Evolutionary conservation across 2,329 filamentous ascomycete species (phyloP), one percentile per base, ranked within the genome.

Genomic region (Colletotrichum sp.): DNA sequence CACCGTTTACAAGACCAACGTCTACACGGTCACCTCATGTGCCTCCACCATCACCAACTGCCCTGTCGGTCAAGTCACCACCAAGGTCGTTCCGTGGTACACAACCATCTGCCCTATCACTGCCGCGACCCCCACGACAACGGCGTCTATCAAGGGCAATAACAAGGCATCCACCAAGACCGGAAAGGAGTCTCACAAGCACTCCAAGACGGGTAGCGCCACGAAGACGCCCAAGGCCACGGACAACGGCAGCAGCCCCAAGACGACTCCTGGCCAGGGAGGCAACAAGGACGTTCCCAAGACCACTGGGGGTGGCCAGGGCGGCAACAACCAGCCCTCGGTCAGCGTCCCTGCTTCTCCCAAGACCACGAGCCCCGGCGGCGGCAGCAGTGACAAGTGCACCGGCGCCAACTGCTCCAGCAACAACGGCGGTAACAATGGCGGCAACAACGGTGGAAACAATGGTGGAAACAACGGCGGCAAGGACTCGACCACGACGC

Each of bases 1-100:
- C 76, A 85, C 84, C 21, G 81, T 88, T 70, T 87, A 83, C 80
- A 83, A 82, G 62, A 87, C 85, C 24, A 78, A 78, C 10, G 80
- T 90, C 78, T 86, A 89, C 78, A 92, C 90, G 78, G 86, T 92
- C 82, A 91, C 88, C 80, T 89, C 88, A 49, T 92, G 90, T 82
- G 87, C 86, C 63, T 84, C 89, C 24, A 80, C 81, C 12, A 81
- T 87, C 3, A 81, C 79, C 36, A 80, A 86, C 83, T 87, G 85
- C 79, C 84, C 86, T 10, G 81, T 77, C 2, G 81, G 82, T 24
- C 80, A 83, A 32, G 81, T 87, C 44, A 85, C 84, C 21, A 88
- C 87, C 3, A 77, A 81, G 77, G 79, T 82, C 39, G 77, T 82
- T 36, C 78, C 82, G 39, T 71, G 79, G 71, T 86, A 84, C 36